Base-by-base conservation (phyloP, 345 rosid genomes). In the Durio zibethinus region DNA sequence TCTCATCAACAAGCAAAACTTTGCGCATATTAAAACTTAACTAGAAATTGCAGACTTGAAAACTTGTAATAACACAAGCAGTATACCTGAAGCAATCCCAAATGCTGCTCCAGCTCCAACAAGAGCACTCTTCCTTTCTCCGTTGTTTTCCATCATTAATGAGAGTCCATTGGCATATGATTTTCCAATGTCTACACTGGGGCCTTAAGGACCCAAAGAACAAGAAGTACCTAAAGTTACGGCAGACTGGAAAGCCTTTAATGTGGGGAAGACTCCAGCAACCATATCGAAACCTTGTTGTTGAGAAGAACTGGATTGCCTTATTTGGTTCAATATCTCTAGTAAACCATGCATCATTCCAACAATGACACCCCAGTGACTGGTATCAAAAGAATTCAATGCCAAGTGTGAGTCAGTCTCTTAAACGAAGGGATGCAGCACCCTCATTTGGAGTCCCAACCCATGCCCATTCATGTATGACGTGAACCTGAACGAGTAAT, bases 281-380 rank as follows among this genome's bases (percentile, higher is more conserved):
- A 93, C 89, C 75, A 92, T 83, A 86, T 93, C 97, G 43, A 91
- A 67, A 65, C 98, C 98, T 83, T 88, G 93, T 53, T 91, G 81
- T 73, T 87, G 92, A 53, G 93, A 89, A 73, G 93, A 78, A 80
- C 86, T 86, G 6, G 87, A 87, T 75, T 91, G 97, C 83, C 86
- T 89, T 73, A 96, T 96, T 85, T 96, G 98, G 69, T 86, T 87
- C 82, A 96, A 85, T 78, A 93, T 96, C 82, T 96, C 99, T 5
- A 96, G 85, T 72, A 96, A 85, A 73, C 99, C 98, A 76, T 96
- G 97, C 97, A 96, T 93, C 98, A 96, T 92, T 53, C 99, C 99
- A 25, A 96, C 98, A 60, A 92, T 90, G 78, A 96, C 97, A 62
- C 99, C 98, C 98, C 97, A 0, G 97, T 91, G 20, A 96, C 93